Conservation (phyloP, 2,329 filamentous ascomycete genomes). For the Aureobasidium sp. region DNA sequence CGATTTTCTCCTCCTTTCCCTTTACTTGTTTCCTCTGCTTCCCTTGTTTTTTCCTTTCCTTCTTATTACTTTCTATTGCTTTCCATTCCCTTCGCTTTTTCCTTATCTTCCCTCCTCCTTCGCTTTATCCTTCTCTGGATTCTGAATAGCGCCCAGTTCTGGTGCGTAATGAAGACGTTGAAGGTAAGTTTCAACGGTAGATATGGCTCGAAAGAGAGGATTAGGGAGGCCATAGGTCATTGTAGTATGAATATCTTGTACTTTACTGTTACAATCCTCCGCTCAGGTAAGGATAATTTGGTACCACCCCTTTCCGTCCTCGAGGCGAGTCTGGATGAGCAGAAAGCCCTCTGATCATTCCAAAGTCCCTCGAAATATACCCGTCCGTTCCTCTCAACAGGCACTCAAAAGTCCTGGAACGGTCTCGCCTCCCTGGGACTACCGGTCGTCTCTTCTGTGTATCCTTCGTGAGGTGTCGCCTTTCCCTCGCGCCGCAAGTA, state of each 20-base stretch:
- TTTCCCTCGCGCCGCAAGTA: slow-evolving; percentile 37
- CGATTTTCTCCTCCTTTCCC: too few relatives aligned
- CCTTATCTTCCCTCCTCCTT: too few relatives aligned
- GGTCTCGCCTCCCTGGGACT: slow-evolving; percentile 2
- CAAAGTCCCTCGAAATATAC: not conserved
- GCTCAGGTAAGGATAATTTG: not conserved
- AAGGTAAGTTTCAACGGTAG: too few relatives aligned
- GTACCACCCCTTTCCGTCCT: not conserved
- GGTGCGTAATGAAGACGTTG: too few relatives aligned
- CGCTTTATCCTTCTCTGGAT: too few relatives aligned
- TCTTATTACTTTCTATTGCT: too few relatives aligned
- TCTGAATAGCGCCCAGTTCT: too few relatives aligned
- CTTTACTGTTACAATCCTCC: not conserved
- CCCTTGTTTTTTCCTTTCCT: too few relatives aligned
- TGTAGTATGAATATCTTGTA: not conserved
- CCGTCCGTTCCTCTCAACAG: not conserved
- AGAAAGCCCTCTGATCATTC: not conserved
- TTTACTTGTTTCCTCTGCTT: too few relatives aligned
- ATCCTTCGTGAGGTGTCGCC: not conserved
- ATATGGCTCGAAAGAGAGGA: too few relatives aligned
- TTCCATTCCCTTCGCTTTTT: too few relatives aligned
- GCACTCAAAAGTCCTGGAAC: slow-evolving; percentile 15
- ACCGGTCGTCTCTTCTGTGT: not conserved
- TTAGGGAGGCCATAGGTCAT: too few relatives aligned
- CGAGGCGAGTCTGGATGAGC: not conserved